These are phyloP conservation scores for Tetrahymena malaccensis DNA, from an alignment of 73 alveolate genomes.

Conservation along the genomic window DNA sequence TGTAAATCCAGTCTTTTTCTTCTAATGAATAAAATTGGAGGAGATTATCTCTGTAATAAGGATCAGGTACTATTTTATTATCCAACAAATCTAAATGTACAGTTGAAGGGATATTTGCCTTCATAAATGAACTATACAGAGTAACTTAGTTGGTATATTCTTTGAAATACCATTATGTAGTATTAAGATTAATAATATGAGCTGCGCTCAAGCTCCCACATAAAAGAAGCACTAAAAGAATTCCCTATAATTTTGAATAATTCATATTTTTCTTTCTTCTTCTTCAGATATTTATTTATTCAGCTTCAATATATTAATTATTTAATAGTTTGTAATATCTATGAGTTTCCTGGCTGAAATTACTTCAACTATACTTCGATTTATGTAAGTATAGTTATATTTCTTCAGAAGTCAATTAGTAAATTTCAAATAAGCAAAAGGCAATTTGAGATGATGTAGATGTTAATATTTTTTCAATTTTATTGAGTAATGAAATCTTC, in stretches of 20 bases:
- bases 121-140: not conserved
- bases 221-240: not conserved
- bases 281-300: not conserved
- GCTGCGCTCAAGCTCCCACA: not conserved
- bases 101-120: conserved; percentile 57
- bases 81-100: conserved; percentile 49
- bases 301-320: not conserved
- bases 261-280: not conserved
- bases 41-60: conserved; percentile 49
- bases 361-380: not conserved
- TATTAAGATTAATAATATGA: not conserved
- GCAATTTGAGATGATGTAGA: no score
- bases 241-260: not conserved
- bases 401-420: not conserved
- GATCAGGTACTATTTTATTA: conserved; percentile 42
- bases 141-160: not conserved
- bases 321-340: not conserved
- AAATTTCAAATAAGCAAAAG: not conserved
- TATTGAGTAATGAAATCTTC: no score
- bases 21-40: conserved; percentile 43
- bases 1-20: conserved; percentile 45
- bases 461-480: no score
- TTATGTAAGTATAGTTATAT: not conserved
- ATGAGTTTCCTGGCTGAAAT: not conserved
- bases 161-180: not conserved